Evolutionary conservation across 2,329 filamentous ascomycete species (phyloP).

Genomic region (Magnaporthiopsis incrustans): DNA sequence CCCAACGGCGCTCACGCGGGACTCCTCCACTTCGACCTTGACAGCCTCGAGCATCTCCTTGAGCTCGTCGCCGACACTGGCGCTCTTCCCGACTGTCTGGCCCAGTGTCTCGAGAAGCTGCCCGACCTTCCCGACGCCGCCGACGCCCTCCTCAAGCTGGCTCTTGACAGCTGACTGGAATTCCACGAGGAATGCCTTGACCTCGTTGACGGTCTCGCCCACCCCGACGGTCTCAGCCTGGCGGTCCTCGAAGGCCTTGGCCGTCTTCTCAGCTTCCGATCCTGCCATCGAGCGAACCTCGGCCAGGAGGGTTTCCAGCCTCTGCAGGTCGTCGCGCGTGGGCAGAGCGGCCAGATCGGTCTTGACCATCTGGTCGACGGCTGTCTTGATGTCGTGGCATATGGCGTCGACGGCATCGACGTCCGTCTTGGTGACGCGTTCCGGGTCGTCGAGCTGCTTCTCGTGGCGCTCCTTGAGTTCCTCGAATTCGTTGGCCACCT

Average conservation of each 20-base stretch:
- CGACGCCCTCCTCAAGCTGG: conserved; percentile 68
- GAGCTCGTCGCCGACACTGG: conserved; percentile 51
- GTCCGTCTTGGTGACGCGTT: conserved; percentile 71
- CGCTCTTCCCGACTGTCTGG: conserved; percentile 52
- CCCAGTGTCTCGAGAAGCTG: conserved; percentile 60
- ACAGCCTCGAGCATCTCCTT: conserved; percentile 68
- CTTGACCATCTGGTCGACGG: conserved; percentile 64
- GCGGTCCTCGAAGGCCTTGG: conserved; percentile 74
- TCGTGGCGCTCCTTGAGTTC: conserved; percentile 57
- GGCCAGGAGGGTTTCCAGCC: conserved; percentile 59
- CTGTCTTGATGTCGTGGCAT: conserved; percentile 76
- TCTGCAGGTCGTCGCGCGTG: conserved; percentile 68
- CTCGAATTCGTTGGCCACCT: conserved; percentile 67
- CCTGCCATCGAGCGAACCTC: conserved; percentile 59
- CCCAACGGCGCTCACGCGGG: conserved; percentile 69
- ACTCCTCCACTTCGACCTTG: conserved; percentile 80
- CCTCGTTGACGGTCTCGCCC: conserved; percentile 68
- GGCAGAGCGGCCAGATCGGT: conserved; percentile 64
- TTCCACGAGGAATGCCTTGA: conserved; percentile 69
- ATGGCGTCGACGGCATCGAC: conserved; percentile 73
- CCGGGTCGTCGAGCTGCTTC: conserved; percentile 46
- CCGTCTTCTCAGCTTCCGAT: conserved; percentile 62
- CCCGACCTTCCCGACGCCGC: conserved; percentile 64
- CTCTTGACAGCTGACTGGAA: conserved; percentile 69
- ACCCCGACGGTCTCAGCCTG: conserved; percentile 76